phyloP scores from a whole-genome alignment of 176 grass and related monocot genomes.

The Stipa capillata region DNA sequence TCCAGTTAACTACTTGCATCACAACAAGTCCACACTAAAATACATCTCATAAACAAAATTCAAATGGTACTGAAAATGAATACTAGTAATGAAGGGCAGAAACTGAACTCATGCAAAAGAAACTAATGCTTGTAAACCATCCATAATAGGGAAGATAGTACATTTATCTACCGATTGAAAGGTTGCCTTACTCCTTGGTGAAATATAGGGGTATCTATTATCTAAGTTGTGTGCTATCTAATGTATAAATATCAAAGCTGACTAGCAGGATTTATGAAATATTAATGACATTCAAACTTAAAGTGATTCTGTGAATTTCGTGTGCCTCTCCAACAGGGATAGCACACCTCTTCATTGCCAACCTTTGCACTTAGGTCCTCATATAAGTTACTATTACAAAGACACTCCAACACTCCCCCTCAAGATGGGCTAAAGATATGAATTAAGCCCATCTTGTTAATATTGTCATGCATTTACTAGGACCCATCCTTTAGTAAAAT shows the following conservation, averaged over 20 bases:
- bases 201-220: neutral
- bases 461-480: neutral
- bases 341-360: too few species aligned
- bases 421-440: too few species aligned
- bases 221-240: neutral
- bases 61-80: neutral
- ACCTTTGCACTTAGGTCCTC: too few species aligned
- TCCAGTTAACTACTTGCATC: neutral
- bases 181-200: neutral
- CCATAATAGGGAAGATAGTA: neutral
- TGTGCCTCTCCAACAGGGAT: too few species aligned
- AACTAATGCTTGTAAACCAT: neutral
- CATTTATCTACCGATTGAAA: neutral
- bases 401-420: too few species aligned
- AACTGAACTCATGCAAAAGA: neutral
- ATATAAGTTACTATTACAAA: too few species aligned
- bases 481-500: neutral
- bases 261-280: neutral
- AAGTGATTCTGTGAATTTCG: too few species aligned
- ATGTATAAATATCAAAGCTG: neutral
- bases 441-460: neutral
- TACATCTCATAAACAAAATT: neutral
- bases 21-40: too few species aligned
- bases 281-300: too few species aligned
- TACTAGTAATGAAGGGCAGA: neutral